A percentile compares a stretch with the other conserved stretches of the same genome.
Conservation (phyloP, 805 yeast species). For the Wickerhamomyces silvicola region DNA sequence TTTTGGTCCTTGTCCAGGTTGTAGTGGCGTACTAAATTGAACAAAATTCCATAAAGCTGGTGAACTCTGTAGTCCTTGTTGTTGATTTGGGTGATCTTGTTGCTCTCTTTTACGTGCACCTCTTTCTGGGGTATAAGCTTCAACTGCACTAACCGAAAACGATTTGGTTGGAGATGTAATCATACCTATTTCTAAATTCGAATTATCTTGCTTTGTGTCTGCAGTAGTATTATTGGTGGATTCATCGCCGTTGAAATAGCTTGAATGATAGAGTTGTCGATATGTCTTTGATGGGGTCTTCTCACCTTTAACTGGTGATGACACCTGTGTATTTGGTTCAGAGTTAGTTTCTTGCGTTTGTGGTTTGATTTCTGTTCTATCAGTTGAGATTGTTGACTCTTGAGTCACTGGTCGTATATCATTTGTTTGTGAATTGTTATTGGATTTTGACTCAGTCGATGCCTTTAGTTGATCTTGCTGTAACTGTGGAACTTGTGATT, state of each 20-base stretch:
- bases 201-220: constrained; percentile 7
- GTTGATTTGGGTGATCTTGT: constrained; percentile 6
- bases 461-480: constrained; percentile 5
- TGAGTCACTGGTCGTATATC: constrained; percentile 12
- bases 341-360: constrained; percentile 4
- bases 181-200: constrained; percentile 19
- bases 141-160: constrained; percentile 44
- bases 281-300: constrained; percentile 10
- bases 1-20: constrained; percentile 16
- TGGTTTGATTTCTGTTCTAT: constrained; percentile 15
- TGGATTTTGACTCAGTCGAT: constrained; percentile 1
- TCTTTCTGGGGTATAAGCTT: constrained; percentile 61
- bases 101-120: constrained; percentile 27
- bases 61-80: constrained; percentile 36
- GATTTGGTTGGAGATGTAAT: constrained; percentile 33
- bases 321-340: constrained; percentile 8
- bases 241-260: constrained; percentile 9
- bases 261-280: constrained; percentile 5
- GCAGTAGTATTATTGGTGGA: constrained; percentile 8
- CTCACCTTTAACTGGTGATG: constrained; percentile 12
- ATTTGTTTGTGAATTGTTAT: constrained; percentile 1
- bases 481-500: constrained; percentile 3
- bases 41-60: constrained; percentile 95
- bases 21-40: constrained; percentile 52
- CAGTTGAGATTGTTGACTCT: constrained; percentile 13